These are phyloP conservation scores for Sugiyamaella valdiviana DNA, from an alignment of 805 yeast genomes.

Conservation along the genomic window DNA sequence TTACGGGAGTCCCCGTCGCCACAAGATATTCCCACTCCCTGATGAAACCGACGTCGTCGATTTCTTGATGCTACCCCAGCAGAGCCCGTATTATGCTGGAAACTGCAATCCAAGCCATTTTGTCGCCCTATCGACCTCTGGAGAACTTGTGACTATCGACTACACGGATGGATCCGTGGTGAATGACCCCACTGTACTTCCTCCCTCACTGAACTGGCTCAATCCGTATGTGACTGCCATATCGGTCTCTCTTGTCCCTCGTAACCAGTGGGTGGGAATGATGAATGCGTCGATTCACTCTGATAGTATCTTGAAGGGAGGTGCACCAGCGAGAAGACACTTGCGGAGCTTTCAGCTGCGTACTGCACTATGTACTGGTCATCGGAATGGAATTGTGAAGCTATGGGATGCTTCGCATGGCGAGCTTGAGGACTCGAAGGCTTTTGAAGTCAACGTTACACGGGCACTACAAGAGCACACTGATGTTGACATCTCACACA, in stretches of 20 bases:
- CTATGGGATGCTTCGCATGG: slow-evolving; percentile 78
- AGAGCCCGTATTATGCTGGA: slow-evolving; percentile 75
- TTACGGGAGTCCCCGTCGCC: slow-evolving; percentile 56
- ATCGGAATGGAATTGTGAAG: slow-evolving; percentile 70
- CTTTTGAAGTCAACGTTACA: slow-evolving; percentile 53
- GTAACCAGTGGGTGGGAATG: slow-evolving; percentile 75
- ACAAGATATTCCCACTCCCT: slow-evolving; percentile 50
- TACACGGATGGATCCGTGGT: slow-evolving; percentile 51
- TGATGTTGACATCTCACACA: slow-evolving; percentile 45
- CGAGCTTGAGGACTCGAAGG: slow-evolving; percentile 54
- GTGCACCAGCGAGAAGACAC: slow-evolving; percentile 54
- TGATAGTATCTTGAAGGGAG: slow-evolving; percentile 63
- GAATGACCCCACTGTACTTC: slow-evolving; percentile 56
- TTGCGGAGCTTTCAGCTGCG: slow-evolving; percentile 46
- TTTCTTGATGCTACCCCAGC: slow-evolving; percentile 49
- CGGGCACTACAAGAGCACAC: slow-evolving; percentile 38
- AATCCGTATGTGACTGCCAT: slow-evolving; percentile 63
- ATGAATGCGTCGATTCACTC: slow-evolving; percentile 42
- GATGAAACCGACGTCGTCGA: slow-evolving; percentile 37
- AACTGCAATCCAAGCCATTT: slow-evolving; percentile 68
- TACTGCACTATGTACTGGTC: slow-evolving; percentile 72
- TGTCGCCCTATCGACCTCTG: slow-evolving; percentile 53
- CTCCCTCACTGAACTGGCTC: slow-evolving; percentile 73
- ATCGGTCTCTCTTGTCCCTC: slow-evolving; percentile 49
- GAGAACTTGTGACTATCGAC: slow-evolving; percentile 56